Evolutionary conservation across 2,329 filamentous ascomycete genomes (phyloP).

Genomic region (Arthroderma uncinatum): DNA sequence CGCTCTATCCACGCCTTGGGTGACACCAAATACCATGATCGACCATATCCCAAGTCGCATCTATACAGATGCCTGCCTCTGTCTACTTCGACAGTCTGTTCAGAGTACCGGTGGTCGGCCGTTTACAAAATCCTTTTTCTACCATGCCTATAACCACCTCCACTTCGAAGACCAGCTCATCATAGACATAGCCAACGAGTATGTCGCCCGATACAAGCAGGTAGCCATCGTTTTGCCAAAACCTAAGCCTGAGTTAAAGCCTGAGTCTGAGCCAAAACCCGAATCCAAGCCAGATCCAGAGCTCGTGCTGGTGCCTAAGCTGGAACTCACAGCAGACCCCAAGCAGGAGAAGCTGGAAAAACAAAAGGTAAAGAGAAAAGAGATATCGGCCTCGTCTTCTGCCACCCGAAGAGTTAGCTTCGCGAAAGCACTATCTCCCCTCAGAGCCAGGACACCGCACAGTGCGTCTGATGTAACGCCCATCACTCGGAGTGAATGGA

Average conservation of each 20-base stretch:
- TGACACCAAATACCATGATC: not conserved
- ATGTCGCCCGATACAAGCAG: slow-evolving; percentile 26
- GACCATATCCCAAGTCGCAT: slow-evolving; percentile 22
- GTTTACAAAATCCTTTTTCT: slow-evolving; percentile 35
- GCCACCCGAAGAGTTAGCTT: not conserved
- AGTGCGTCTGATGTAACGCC: slow-evolving; percentile 36
- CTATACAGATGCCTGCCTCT: slow-evolving; percentile 31
- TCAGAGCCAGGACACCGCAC: slow-evolving; percentile 31
- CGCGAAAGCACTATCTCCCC: not conserved
- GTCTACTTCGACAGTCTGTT: slow-evolving; percentile 32
- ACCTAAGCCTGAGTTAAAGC: slow-evolving; percentile 13
- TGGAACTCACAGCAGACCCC: not conserved
- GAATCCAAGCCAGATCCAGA: slow-evolving; percentile 18
- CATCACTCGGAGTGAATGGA: slow-evolving; percentile 35
- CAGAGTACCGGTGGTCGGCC: slow-evolving; percentile 31
- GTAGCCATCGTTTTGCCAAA: slow-evolving; percentile 30
- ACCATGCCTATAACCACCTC: slow-evolving; percentile 34
- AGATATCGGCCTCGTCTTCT: not conserved
- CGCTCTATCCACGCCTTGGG: slow-evolving; percentile 25
- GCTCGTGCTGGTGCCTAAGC: slow-evolving; percentile 14
- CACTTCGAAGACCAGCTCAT: slow-evolving; percentile 29
- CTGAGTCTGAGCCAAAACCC: slow-evolving; percentile 14
- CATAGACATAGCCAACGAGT: slow-evolving; percentile 26
- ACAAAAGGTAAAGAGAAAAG: not conserved
- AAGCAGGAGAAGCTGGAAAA: not conserved